Evolutionary conservation across 2,329 filamentous ascomycete species (phyloP), one percentile per base, ranked within the genome.

Genomic region (Fusarium transvaalense): DNA sequence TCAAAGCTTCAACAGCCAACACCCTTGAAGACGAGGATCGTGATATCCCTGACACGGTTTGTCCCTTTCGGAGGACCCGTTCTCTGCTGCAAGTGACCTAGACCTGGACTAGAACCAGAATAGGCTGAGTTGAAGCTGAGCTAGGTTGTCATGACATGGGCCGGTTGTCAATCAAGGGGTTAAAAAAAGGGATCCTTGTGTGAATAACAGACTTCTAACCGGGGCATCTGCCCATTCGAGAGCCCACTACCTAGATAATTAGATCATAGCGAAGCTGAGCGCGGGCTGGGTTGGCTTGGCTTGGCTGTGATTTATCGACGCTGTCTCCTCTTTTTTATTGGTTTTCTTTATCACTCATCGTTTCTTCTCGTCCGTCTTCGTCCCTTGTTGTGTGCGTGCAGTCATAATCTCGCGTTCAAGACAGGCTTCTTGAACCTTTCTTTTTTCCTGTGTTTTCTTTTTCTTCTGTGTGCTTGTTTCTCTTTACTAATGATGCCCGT

Each of bases 261-360:
- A 69, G 66, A 69, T 69, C 66, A 69, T 63, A 52, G 23, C 45
- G 25, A 45, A 68, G 47, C 65, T 53, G 51, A 42, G 17, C 51
- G 32, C 51, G 32, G 41, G 7, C 45, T 38, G 23, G 15, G 38
- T 61, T n/a, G 54, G 42, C 17, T 48, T 38, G 23, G 15, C 32
- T 61, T n/a, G 54, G 42, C 17, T 48, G 39, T 43, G 35, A 34
- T 63, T 62, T 63, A 56, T 64, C 48, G 43, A 63, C 54, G 50
- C 27, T 57, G 65, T 63, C 66, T 45, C 66, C 62, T 66, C 57
- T 69, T 69, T 68, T 66, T 69, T 62, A 69, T 68, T 69, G 61
- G 21, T 41, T 43, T 41, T 41, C 42, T 56, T 56, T 61, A 55
- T 69, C 47, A 58, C 43, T 64, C 13, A 17, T 53, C 27, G 42